Base-by-base conservation (phyloP, 2,329 filamentous ascomycete species). In the Pyrenochaeta sp. region DNA sequence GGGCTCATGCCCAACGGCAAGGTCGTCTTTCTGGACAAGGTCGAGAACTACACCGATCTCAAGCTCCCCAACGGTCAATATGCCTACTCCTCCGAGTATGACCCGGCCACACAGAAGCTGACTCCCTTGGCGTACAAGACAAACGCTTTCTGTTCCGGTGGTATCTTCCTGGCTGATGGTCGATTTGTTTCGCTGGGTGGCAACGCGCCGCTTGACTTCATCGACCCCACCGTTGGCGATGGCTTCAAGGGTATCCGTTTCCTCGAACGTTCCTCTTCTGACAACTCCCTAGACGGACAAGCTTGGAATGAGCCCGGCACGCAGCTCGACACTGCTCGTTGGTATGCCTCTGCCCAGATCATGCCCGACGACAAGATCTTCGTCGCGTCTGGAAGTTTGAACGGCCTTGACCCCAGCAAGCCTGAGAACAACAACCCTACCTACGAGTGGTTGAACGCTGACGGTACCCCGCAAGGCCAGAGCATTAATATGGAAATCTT, bases 81-180 rank as follows among this genome's bases (percentile, higher is more conserved):
- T 59, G 86, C 86, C 0, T 88, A 87, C 75, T 87, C 85, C 9
- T 80, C 84, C 2, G 85, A 88, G 65, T 88, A 85, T 60, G 82
- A 88, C 66, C 84, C 85, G 1, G 66, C 49, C 6, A 83, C 80
- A 1, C 83, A 85, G 54, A 77, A 76, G 37, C 75, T 79, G 25
- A 75, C 80, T 12, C 78, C 81, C 5, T 76, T 87, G 36, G 66
- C 80, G 22, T 85, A 85, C 71, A 79, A 80, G 69, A 87, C 86
- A 32, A 88, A 88, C 64, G 82, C 85, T 15, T 88, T 88, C 75
- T 88, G 86, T 70, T 83, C 85, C 28, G 86, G 85, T 40, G 86
- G 86, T 49, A 79, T 80, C 10, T 88, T 87, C 73, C 78, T 88
- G 59, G 80, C 83, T 27, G 83, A 88, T 69, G 86, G 86, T 2